phyloP scores from a whole-genome alignment of 139 green algal genomes.

The Spirogloea muscicola region DNA sequence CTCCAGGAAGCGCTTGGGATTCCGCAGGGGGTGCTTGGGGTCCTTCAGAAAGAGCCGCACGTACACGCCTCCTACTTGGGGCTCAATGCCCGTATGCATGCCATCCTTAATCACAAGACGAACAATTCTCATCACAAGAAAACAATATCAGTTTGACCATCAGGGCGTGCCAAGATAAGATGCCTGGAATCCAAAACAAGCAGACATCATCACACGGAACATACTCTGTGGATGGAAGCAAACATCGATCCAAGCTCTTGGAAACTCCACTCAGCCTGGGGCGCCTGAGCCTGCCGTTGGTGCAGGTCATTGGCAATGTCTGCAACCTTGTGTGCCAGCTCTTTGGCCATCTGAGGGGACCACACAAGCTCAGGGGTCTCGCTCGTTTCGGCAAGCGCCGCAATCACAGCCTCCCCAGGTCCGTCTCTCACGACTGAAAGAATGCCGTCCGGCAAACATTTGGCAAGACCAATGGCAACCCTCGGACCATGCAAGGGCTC shows the following conservation, averaged over 20 bases:
- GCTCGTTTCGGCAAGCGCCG: slow-evolving; percentile 52
- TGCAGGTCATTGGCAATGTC: slow-evolving; percentile 53
- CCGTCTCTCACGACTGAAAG: slow-evolving; percentile 65
- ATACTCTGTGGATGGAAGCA: no score
- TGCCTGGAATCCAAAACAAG: no score
- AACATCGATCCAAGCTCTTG: no score
- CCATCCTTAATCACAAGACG: no score
- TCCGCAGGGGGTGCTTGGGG: slow-evolving; percentile 69
- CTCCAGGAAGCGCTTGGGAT: slow-evolving; percentile 68
- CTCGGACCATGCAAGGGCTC: slow-evolving; percentile 69
- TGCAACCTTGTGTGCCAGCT: slow-evolving; percentile 55
- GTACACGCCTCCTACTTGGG: slow-evolving; percentile 83
- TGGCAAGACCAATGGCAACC: slow-evolving; percentile 60
- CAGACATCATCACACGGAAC: no score
- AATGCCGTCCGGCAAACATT: slow-evolving; percentile 75
- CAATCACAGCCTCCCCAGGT: slow-evolving; percentile 54
- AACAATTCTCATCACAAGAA: no score
- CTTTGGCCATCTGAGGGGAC: slow-evolving; percentile 47
- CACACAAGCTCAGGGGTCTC: slow-evolving; percentile 85
- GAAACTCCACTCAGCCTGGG: no score
- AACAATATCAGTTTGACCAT: no score
- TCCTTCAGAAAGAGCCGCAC: slow-evolving; percentile 85
- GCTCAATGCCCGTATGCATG: no score
- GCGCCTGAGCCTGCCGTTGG: slow-evolving; percentile 47
- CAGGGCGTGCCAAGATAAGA: no score